Conservation (phyloP, 345 rosid genomes). For the Aquilaria sinensis region DNA sequence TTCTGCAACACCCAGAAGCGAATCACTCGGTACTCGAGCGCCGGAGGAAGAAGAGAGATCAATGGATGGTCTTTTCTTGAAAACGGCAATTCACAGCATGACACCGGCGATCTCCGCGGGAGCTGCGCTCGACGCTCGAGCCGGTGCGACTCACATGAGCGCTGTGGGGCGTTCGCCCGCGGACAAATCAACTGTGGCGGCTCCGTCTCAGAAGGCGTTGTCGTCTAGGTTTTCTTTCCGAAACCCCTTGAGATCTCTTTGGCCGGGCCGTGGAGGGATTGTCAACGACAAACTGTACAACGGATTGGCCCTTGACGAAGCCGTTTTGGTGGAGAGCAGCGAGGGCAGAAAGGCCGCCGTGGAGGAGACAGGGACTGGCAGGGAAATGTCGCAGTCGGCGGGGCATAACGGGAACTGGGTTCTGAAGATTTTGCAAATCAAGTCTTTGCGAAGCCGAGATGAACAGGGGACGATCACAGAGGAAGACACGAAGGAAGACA, state of each 20-base stretch:
- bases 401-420: conserved; percentile 66
- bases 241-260: conserved; percentile 44
- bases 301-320: conserved; percentile 56
- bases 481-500: conserved; percentile 19
- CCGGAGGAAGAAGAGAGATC: too few relatives aligned
- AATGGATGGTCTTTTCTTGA: conserved; percentile 56
- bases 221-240: conserved; percentile 45
- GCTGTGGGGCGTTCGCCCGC: conserved; percentile 33
- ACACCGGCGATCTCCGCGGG: conserved; percentile 46
- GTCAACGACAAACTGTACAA: conserved; percentile 23
- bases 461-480: conserved; percentile 22
- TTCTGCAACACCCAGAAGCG: too few relatives aligned
- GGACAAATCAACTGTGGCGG: conserved; percentile 31
- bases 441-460: conserved; percentile 51
- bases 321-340: conserved; percentile 42
- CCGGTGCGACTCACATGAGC: conserved; percentile 37
- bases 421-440: conserved; percentile 77
- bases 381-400: conserved; percentile 12
- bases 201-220: conserved; percentile 33
- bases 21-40: too few relatives aligned
- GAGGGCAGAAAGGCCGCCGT: conserved; percentile 19
- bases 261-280: conserved; percentile 35
- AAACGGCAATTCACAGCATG: conserved; percentile 42
- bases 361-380: conserved; percentile 14
- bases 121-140: conserved; percentile 36